phyloP scores from a whole-genome alignment of 2,329 filamentous ascomycete genomes.

The Fusarium buxicola region DNA sequence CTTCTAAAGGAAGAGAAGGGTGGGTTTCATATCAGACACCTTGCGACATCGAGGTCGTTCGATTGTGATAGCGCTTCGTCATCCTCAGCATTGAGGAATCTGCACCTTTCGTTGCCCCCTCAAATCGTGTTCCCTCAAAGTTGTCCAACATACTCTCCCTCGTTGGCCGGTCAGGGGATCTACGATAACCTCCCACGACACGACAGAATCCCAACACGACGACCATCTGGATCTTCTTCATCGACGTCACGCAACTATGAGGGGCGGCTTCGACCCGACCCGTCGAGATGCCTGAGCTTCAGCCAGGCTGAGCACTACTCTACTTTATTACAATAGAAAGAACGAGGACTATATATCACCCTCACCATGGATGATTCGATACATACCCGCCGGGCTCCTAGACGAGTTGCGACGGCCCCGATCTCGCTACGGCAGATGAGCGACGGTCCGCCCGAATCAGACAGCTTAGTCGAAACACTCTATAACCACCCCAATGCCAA shows the following conservation, averaged over 20 bases:
- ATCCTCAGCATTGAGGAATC: constrained; percentile 7
- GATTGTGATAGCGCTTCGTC: constrained; percentile 26
- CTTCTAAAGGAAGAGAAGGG: constrained; percentile 22
- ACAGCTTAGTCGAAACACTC: constrained; percentile 70
- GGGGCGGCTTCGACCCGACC: constrained; percentile 17
- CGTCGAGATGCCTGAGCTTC: constrained; percentile 43
- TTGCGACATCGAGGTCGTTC: constrained; percentile 30
- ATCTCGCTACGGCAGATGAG: constrained; percentile 41
- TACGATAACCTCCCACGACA: constrained; percentile 9
- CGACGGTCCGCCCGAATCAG: constrained; percentile 38
- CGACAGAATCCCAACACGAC: constrained; percentile 11
- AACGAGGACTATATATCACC: constrained; percentile 13
- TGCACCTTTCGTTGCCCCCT: constrained; percentile 6
- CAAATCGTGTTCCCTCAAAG: not conserved
- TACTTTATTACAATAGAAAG: constrained; percentile 26
- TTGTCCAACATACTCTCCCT: constrained; percentile 21
- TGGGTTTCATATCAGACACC: constrained; percentile 31
- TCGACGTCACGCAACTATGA: constrained; percentile 42
- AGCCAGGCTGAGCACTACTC: constrained; percentile 18
- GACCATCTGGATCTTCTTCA: constrained; percentile 8
- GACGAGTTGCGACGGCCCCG: constrained; percentile 56
- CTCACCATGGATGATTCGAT: constrained; percentile 39
- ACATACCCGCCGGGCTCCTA: constrained; percentile 43
- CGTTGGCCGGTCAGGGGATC: constrained; percentile 30
- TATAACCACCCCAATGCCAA: constrained; percentile 80